Conservation (phyloP, 345 rosid genomes). For the Salix udensis region DNA sequence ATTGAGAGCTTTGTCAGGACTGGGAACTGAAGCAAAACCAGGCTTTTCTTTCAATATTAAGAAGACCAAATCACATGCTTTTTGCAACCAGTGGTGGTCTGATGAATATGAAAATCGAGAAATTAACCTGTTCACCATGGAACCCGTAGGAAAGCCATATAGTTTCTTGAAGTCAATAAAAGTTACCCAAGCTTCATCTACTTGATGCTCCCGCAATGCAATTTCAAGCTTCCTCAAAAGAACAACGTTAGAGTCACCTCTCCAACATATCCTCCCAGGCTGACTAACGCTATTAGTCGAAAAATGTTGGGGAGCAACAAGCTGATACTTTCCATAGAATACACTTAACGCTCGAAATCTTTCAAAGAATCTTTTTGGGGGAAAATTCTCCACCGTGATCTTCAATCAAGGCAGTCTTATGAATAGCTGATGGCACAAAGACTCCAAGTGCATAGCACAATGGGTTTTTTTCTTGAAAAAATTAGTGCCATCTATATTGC, state of each 20-base stretch:
- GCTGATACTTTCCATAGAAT: background rate
- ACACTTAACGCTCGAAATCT: conserved; percentile 1
- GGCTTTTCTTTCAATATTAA: conserved; percentile 42
- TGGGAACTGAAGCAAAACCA: conserved; percentile 29
- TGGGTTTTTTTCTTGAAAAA: conserved; percentile 6
- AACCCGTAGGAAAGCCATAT: conserved; percentile 50
- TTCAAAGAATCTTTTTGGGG: background rate
- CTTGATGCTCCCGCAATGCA: conserved; percentile 42
- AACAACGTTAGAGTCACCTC: conserved; percentile 39
- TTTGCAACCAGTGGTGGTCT: conserved; percentile 49
- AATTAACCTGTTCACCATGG: conserved; percentile 41
- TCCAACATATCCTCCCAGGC: conserved; percentile 43
- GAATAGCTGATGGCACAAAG: background rate
- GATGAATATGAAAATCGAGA: conserved; percentile 59
- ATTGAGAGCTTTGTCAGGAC: conserved; percentile 49
- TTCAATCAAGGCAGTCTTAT: conserved; percentile 1
- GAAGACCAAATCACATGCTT: conserved; percentile 50
- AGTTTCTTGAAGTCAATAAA: conserved; percentile 56
- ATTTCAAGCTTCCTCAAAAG: conserved; percentile 58
- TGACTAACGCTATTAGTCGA: conserved; percentile 9
- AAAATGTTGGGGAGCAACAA: background rate
- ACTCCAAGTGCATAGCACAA: background rate
- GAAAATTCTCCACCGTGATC: background rate
- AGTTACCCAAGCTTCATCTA: conserved; percentile 62
- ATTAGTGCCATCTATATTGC: conserved; percentile 9